Percentiles rank a stretch among this genome's conserved stretches.
Conservation (phyloP, 192 early-diverging fungal species). For the Entomortierella beljakovae region DNA sequence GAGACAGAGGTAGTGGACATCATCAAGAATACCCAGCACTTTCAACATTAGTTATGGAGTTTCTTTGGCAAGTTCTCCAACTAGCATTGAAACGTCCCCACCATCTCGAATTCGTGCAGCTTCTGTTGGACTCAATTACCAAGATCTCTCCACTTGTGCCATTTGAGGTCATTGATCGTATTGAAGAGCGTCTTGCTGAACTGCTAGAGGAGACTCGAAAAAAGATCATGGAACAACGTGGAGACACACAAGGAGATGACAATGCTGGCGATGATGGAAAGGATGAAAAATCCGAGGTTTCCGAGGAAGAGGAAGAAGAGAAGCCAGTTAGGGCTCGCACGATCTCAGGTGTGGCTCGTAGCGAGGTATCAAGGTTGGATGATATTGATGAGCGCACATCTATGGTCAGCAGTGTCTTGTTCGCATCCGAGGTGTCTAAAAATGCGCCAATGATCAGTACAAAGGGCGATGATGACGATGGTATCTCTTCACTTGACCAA, state of each 20-base stretch:
- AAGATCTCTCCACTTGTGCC: constrained; percentile 37
- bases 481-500: constrained; percentile 11
- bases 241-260: constrained; percentile 14
- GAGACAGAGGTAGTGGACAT: background rate
- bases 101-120: constrained; percentile 46
- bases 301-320: background rate
- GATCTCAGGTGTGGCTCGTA: constrained; percentile 18
- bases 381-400: constrained; percentile 43
- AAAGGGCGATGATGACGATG: constrained; percentile 30
- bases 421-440: constrained; percentile 29
- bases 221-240: constrained; percentile 46
- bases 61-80: constrained; percentile 49
- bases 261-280: constrained; percentile 4
- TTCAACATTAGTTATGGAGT: constrained; percentile 44
- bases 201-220: constrained; percentile 48
- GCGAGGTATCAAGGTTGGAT: constrained; percentile 30
- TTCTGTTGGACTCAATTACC: constrained; percentile 41
- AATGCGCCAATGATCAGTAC: constrained; percentile 14
- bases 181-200: constrained; percentile 47
- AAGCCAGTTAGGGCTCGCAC: constrained; percentile 12
- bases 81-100: constrained; percentile 46
- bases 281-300: constrained; percentile 14
- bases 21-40: constrained; percentile 40
- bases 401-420: constrained; percentile 45
- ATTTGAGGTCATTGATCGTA: constrained; percentile 43